Evolutionary conservation across 352 stramenopile species (phyloP).

Genomic region (Phytophthora fragariae): DNA sequence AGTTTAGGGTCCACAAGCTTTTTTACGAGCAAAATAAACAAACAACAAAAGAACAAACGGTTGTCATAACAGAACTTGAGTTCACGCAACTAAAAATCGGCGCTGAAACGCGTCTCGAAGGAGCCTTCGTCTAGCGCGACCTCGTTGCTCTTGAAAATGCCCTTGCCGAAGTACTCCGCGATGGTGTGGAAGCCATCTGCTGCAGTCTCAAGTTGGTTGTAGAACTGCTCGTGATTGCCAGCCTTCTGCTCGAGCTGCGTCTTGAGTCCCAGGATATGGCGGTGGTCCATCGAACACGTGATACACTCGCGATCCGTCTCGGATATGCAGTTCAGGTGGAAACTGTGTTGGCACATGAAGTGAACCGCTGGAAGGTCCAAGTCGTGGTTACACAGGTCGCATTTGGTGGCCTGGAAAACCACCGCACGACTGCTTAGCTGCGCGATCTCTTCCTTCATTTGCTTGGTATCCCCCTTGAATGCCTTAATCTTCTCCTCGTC

Average conservation of each 20-base stretch:
- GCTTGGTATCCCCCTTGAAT: slow-evolving; percentile 88
- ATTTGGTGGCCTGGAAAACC: slow-evolving; percentile 93
- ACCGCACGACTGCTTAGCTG: slow-evolving; percentile 86
- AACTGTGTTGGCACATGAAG: slow-evolving; percentile 93
- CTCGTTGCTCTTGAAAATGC: slow-evolving; percentile 90
- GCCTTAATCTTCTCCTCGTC: slow-evolving; percentile 89
- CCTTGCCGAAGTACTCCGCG: slow-evolving; percentile 93
- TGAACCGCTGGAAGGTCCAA: slow-evolving; percentile 92
- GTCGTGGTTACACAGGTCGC: slow-evolving; percentile 89
- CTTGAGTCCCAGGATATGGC: slow-evolving; percentile 87
- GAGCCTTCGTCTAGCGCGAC: slow-evolving; percentile 66
- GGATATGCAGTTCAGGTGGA: slow-evolving; percentile 91
- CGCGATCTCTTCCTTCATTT: slow-evolving; percentile 92
- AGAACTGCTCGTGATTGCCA: slow-evolving; percentile 93
- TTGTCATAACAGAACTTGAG: background rate
- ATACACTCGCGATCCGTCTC: slow-evolving; percentile 91
- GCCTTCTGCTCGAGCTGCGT: slow-evolving; percentile 89
- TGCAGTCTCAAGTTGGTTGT: slow-evolving; percentile 91
- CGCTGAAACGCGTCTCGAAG: slow-evolving; percentile 85
- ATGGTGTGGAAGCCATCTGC: slow-evolving; percentile 91
- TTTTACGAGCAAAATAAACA: slow-evolving; percentile 24
- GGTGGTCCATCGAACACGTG: slow-evolving; percentile 88
- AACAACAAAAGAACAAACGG: slow-evolving; percentile 7
- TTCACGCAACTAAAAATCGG: slow-evolving; percentile 71
- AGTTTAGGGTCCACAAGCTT: background rate